These are phyloP conservation scores for Excoecaria cochinchinensis DNA, from an alignment of 345 rosid species.

Conservation along the genomic window DNA sequence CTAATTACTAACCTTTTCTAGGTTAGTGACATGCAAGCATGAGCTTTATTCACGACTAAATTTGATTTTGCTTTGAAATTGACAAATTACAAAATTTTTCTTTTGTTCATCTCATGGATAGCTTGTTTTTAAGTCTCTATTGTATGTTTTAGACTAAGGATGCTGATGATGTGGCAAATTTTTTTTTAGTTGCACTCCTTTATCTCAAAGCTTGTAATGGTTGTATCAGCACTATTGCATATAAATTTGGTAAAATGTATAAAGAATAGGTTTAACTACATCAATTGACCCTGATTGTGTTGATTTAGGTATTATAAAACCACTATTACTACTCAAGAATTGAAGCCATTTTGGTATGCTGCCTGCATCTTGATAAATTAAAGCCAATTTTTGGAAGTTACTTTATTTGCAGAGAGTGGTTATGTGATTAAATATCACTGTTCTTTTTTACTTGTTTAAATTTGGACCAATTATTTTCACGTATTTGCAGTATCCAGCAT, in stretches of 20 bases:
- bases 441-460: too few relatives aligned
- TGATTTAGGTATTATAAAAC: background rate
- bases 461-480: too few relatives aligned
- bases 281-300: background rate
- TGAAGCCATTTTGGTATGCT: too few relatives aligned
- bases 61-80: background rate
- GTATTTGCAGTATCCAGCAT: background rate
- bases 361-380: too few relatives aligned
- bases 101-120: background rate
- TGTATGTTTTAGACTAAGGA: background rate
- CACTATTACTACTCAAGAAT: background rate
- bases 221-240: background rate
- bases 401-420: too few relatives aligned
- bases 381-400: too few relatives aligned
- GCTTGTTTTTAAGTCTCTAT: background rate
- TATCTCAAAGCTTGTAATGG: background rate
- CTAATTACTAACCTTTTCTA: background rate
- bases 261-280: background rate
- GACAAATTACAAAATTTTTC: background rate
- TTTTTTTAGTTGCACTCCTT: background rate
- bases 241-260: background rate
- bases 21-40: background rate
- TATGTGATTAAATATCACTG: too few relatives aligned
- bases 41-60: background rate
- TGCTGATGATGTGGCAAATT: background rate